Base-by-base conservation (phyloP, 2,329 filamentous ascomycete genomes). In the Phoma sp. region DNA sequence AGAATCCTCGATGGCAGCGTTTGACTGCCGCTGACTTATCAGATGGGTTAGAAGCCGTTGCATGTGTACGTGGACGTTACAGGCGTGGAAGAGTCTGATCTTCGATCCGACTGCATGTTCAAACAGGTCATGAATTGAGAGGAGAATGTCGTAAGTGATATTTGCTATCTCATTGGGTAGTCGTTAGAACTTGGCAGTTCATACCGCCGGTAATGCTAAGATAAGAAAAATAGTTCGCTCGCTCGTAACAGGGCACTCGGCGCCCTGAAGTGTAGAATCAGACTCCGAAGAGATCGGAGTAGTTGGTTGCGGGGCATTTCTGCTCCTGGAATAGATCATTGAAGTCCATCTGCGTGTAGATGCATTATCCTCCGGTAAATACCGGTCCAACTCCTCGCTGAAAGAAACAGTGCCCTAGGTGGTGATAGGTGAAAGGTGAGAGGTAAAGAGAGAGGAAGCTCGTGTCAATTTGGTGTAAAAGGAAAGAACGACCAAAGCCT, bases 301-400 rank as follows among this genome's bases (percentile, higher is more conserved):
- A 24, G 52, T 35, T 46, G 22, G 24, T 42, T 8, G 32, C 24
- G 9, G 41, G 42, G 46, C 56, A 38, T 55, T 45, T 39, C 48
- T 51, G 29, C 25, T 47, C 40, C 41, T 40, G 45, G 22, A 47
- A 40, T 56, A 57, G 43, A 59, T 58, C 50, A 24, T 54, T 42
- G 43, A 42, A 56, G 45, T 36, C 56, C 55, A 53, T 50, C 56
- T 51, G 43, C 47, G 27, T 52, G 52, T 58, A 64, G 47, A 64
- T 60, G 52, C 57, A 35, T 54, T 51, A 41, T 48, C 41, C 25
- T 42, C 25, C 53, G 48, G 52, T 61, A 56, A 25, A 60, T 65
- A 33, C 63, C 55, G 43, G 45, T 24, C 57, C 52, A 58, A 67
- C 65, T 66, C 63, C 65, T 65, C 63, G 65, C 65, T 65, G 37